These are phyloP conservation scores for Skeletonema potamos DNA, from an alignment of 108 stramenopile species.

Conservation along the genomic window DNA sequence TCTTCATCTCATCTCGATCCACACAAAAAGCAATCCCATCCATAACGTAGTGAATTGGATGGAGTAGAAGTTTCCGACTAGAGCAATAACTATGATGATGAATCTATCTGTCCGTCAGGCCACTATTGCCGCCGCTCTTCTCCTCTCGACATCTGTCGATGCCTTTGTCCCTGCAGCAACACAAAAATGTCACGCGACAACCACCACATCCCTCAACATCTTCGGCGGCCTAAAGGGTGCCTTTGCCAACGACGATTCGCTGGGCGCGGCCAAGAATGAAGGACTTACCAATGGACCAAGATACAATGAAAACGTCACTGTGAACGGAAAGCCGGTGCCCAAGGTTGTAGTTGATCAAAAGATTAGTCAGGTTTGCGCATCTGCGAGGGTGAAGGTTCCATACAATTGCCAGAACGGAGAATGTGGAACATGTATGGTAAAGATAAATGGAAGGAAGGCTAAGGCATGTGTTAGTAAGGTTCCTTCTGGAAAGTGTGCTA, in stretches of 20 bases:
- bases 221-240: conserved; percentile 77
- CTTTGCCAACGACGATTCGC: conserved; percentile 76
- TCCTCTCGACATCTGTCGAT: background rate
- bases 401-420: conserved; percentile 89
- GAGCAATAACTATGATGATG: background rate
- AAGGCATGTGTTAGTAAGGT: conserved; percentile 77
- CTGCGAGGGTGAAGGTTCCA: conserved; percentile 78
- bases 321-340: conserved; percentile 77
- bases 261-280: conserved; percentile 68
- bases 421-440: conserved; percentile 78
- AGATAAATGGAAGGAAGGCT: conserved; percentile 78
- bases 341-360: conserved; percentile 84
- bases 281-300: conserved; percentile 70
- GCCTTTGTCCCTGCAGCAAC: conserved; percentile 1
- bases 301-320: conserved; percentile 75
- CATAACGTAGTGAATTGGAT: too few relatives aligned
- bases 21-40: too few relatives aligned
- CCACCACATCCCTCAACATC: conserved; percentile 54
- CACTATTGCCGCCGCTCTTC: background rate
- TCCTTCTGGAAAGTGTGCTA: conserved; percentile 60
- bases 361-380: conserved; percentile 66
- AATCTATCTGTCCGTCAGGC: background rate
- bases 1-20: too few relatives aligned
- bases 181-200: background rate
- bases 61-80: too few relatives aligned